phyloP scores from a whole-genome alignment of 2,329 filamentous ascomycete species.

The Alternaria triticina region DNA sequence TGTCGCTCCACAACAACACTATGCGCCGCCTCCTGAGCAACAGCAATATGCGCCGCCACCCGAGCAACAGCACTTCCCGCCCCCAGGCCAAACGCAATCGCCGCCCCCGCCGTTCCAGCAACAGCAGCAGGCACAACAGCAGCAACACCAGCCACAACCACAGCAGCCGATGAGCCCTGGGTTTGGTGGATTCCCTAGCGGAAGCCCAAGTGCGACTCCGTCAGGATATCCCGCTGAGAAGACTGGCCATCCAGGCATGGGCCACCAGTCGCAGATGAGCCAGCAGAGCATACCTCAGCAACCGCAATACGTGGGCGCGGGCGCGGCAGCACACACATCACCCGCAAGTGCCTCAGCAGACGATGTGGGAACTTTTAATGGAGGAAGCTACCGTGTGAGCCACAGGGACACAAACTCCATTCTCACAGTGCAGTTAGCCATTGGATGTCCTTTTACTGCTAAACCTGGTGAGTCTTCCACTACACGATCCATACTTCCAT shows the following conservation, averaged over 20 bases:
- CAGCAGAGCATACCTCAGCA: conserved; percentile 38
- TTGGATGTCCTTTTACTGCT: conserved; percentile 81
- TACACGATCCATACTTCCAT: background rate
- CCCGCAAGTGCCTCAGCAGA: conserved; percentile 62
- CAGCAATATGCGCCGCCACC: conserved; percentile 45
- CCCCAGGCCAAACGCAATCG: conserved; percentile 30
- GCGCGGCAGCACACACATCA: conserved; percentile 24
- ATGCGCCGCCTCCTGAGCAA: conserved; percentile 38
- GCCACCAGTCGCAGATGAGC: conserved; percentile 33
- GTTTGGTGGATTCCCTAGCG: conserved; percentile 28
- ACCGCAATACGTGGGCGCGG: conserved; percentile 35
- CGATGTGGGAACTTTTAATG: conserved; percentile 96
- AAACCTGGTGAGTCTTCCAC: conserved; percentile 68
- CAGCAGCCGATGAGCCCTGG: conserved; percentile 33
- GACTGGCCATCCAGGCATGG: conserved; percentile 40
- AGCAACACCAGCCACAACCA: conserved; percentile 15
- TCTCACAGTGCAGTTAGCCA: conserved; percentile 85
- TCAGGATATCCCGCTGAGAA: background rate
- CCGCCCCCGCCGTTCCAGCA: conserved; percentile 31
- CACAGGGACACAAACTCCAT: conserved; percentile 92
- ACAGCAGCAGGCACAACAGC: conserved; percentile 17
- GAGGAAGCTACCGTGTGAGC: conserved; percentile 90
- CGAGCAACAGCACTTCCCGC: conserved; percentile 36
- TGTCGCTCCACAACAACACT: conserved; percentile 28
- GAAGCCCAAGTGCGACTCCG: conserved; percentile 37